Evolutionary conservation across 805 yeast species (phyloP), one percentile per base, ranked within the genome.

Genomic region (Nakazawaea populi): DNA sequence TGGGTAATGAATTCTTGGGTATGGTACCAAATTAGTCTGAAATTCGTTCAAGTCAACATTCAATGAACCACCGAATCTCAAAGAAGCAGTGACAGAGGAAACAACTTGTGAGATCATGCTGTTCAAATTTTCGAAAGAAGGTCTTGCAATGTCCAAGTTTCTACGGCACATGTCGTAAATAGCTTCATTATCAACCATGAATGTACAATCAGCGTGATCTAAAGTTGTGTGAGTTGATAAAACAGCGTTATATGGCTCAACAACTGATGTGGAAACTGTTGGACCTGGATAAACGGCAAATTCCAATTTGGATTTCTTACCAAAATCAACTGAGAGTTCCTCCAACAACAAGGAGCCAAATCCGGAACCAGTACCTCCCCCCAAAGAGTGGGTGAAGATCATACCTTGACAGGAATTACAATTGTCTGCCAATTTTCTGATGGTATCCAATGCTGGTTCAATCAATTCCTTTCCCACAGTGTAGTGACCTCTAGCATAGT

Each of bases 321-420:
- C 95, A 68, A 82, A 89, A 67, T 89, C 96, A 59, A 82, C 75
- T 38, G 89, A 80, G 61, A 89, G 79, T 62, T 87, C 89, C 72
- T 89, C 96, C 61, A 89, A 78, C 64, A 89, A 76, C 61, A 89
- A 75, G 14, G 96, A 87, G 44, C 96, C 96, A 63, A 89, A 83
- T 59, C 96, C 96, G 39, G 96, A 87, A 61, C 96, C 96, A 34
- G 96, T 89, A 77, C 96, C 96, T 74, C 96, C 96, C 67, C 96
- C 96, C 60, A 89, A 79, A 41, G 96, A 89, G 71, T 89, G 96
- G 47, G 96, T 89, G 72, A 89, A 88, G 59, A 89, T 73, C 73
- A 89, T 89, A 55, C 96, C 96, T 74, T 89, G 96, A 63, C 89
- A 79, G 45, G 96, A 96, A 65, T 85, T 94, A 75, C 96, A 87